These are phyloP conservation scores for Botryosphaeria dothidea DNA, from an alignment of 2,329 filamentous ascomycete genomes.

Conservation along the genomic window DNA sequence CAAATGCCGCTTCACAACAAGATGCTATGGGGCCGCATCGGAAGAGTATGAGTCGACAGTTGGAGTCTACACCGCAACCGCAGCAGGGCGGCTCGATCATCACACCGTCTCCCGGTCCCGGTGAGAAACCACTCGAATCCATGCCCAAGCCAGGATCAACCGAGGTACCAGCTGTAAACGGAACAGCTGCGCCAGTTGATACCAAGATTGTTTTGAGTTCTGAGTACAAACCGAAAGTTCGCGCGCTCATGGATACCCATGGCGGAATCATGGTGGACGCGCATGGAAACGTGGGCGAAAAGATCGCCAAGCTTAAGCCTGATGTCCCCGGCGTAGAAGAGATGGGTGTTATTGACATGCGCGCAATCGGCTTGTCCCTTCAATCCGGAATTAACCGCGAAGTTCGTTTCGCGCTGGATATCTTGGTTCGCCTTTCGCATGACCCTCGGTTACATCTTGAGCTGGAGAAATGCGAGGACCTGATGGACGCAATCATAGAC, in stretches of 20 bases:
- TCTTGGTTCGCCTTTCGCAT: slow-evolving; percentile 70
- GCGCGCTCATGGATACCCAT: slow-evolving; percentile 52
- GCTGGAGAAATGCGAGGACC: slow-evolving; percentile 77
- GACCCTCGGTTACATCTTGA: slow-evolving; percentile 65
- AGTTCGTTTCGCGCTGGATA: slow-evolving; percentile 86
- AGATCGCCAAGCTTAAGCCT: slow-evolving; percentile 69
- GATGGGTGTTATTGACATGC: slow-evolving; percentile 85
- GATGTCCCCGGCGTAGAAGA: slow-evolving; percentile 74
- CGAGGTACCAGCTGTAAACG: slow-evolving; percentile 25
- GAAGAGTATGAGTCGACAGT: slow-evolving; percentile 39
- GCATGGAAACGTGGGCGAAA: slow-evolving; percentile 63
- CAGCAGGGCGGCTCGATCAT: slow-evolving; percentile 29
- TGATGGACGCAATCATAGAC: slow-evolving; percentile 85
- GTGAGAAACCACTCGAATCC: slow-evolving; percentile 29
- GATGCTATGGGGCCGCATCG: slow-evolving; percentile 27
- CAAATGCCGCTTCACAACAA: slow-evolving; percentile 19
- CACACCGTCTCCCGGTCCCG: slow-evolving; percentile 29
- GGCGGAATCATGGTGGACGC: slow-evolving; percentile 73
- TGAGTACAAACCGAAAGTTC: slow-evolving; percentile 35
- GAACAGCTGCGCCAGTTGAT: slow-evolving; percentile 19
- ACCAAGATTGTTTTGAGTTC: slow-evolving; percentile 20
- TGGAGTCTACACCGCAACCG: slow-evolving; percentile 37
- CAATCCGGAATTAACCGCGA: slow-evolving; percentile 89
- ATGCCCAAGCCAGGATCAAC: slow-evolving; percentile 17
- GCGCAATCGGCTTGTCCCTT: slow-evolving; percentile 83